Percentiles rank a stretch among this genome's conserved stretches.
Evolutionary conservation across 2,329 filamentous ascomycete species (phyloP).

Genomic region (Aureobasidium namibiae): DNA sequence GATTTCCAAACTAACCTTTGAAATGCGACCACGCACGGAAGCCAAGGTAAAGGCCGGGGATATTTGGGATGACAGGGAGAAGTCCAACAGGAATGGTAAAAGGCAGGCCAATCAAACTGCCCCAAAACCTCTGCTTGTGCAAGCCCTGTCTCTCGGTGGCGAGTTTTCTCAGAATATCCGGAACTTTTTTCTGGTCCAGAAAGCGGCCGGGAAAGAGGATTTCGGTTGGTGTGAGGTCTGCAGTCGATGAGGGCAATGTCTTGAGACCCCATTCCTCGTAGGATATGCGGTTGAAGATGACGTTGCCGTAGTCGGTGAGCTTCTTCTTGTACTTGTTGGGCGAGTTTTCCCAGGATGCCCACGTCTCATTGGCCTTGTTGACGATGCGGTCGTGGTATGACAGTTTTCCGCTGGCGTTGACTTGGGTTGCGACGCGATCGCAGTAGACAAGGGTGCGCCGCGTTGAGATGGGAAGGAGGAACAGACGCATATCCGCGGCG

Average conservation of each 20-base stretch:
- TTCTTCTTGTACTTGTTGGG: conserved; percentile 68
- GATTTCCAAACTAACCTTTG: conserved; percentile 39
- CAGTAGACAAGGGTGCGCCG: conserved; percentile 87
- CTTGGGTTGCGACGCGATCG: conserved; percentile 49
- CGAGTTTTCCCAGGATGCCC: conserved; percentile 80
- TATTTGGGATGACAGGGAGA: conserved; percentile 14
- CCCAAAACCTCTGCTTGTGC: conserved; percentile 69
- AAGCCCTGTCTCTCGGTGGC: conserved; percentile 73
- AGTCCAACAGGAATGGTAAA: conserved; percentile 55
- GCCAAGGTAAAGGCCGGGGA: conserved; percentile 41
- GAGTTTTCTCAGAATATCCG: conserved; percentile 57
- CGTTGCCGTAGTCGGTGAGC: conserved; percentile 78
- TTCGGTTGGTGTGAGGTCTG: conserved; percentile 36
- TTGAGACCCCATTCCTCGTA: conserved; percentile 98
- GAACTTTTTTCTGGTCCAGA: conserved; percentile 53
- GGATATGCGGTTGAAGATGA: conserved; percentile 73
- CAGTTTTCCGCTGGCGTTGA: conserved; percentile 38
- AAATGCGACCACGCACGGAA: conserved; percentile 92
- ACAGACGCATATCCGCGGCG: conserved; percentile 65
- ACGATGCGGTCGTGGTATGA: conserved; percentile 62
- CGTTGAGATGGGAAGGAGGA: conserved; percentile 87
- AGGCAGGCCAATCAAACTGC: conserved; percentile 76
- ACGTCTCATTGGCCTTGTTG: conserved; percentile 63
- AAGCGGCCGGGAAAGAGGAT: conserved; percentile 68
- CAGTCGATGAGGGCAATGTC: conserved; percentile 74